Conservation (phyloP, 1,139 yeast species). For the Candida glucosophila region DNA sequence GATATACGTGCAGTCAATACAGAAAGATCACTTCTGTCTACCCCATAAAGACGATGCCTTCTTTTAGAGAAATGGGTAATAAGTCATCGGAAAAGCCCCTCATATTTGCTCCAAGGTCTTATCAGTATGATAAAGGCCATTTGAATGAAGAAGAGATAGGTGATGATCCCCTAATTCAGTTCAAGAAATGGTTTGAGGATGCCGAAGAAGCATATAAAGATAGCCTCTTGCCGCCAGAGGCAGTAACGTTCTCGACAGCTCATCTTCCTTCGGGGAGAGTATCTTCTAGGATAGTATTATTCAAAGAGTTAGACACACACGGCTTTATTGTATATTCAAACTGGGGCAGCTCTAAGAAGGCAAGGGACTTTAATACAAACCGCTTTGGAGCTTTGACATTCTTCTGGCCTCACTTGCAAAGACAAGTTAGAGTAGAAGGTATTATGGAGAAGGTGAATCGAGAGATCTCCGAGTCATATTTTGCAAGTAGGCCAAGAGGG, state of each 20-base stretch:
- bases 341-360: constrained; percentile 82
- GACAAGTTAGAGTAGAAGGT: constrained; percentile 94
- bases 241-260: constrained; percentile 77
- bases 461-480: constrained; percentile 72
- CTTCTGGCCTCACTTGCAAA: constrained; percentile 85
- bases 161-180: constrained; percentile 64
- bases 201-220: constrained; percentile 45
- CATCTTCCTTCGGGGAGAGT: constrained; percentile 82
- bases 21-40: too few relatives aligned
- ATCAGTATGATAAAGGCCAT: constrained; percentile 70
- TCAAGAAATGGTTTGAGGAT: constrained; percentile 76
- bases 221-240: constrained; percentile 58
- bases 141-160: constrained; percentile 48
- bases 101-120: constrained; percentile 76
- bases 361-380: constrained; percentile 59
- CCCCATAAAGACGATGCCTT: constrained; percentile 1
- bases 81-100: constrained; percentile 14
- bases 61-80: neutral
- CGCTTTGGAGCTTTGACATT: constrained; percentile 80
- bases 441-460: constrained; percentile 61
- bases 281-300: constrained; percentile 71
- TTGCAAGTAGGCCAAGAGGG: constrained; percentile 82
- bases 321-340: constrained; percentile 91
- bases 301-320: constrained; percentile 77
- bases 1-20: neutral